Evolutionary conservation across 257 asterid genomes (phyloP).

Genomic region (Craterostigma plantagineum): DNA sequence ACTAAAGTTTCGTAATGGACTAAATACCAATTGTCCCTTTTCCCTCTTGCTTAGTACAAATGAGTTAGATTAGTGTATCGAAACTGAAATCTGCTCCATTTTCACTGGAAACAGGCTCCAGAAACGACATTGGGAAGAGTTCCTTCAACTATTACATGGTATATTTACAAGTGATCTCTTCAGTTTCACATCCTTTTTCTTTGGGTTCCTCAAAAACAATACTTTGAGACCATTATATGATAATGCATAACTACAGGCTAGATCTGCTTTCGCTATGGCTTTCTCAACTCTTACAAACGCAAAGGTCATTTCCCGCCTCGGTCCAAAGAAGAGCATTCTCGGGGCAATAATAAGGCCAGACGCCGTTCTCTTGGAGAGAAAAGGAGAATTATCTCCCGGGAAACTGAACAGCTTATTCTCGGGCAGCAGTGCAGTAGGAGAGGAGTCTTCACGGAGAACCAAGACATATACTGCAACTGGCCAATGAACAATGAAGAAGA

Average conservation of each 20-base stretch:
- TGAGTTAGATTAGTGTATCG: not conserved
- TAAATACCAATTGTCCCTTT: not conserved
- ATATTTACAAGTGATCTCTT: conserved; percentile 1
- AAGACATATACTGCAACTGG: conserved; percentile 69
- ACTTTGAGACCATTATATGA: not conserved
- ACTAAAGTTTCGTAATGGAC: not conserved
- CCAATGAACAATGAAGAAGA: conserved; percentile 34
- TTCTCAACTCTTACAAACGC: conserved; percentile 45
- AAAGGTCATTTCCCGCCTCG: conserved; percentile 37
- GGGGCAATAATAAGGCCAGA: conserved; percentile 81
- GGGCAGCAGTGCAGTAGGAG: conserved; percentile 39
- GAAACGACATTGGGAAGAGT: conserved; percentile 89
- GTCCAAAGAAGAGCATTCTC: conserved; percentile 62
- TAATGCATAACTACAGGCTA: conserved; percentile 32
- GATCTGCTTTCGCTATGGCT: conserved; percentile 88
- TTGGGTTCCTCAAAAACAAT: not conserved
- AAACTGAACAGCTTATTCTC: conserved; percentile 30
- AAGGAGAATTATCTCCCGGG: conserved; percentile 59
- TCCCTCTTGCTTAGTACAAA: not conserved
- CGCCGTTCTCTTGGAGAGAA: conserved; percentile 57
- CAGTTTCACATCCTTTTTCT: not conserved
- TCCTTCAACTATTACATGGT: conserved; percentile 89
- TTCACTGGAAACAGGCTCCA: conserved; percentile 44
- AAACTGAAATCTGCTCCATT: conserved; percentile 4
- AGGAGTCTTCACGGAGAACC: conserved; percentile 24